Evolutionary conservation across 2,329 filamentous ascomycete genomes (phyloP).

Genomic region (Dactylellina haptotyla): DNA sequence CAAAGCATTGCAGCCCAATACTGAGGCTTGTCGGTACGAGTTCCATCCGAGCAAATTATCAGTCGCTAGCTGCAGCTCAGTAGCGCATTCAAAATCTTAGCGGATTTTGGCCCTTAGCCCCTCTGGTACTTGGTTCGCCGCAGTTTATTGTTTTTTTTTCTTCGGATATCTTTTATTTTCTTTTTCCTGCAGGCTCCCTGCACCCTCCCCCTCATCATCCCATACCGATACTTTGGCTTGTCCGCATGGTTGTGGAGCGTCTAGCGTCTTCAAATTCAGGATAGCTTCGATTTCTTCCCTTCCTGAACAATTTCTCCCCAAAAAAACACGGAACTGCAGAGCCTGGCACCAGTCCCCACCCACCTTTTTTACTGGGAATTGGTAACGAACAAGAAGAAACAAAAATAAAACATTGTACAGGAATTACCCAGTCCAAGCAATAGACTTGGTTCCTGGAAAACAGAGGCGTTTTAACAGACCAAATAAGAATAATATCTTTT

Average conservation of each 20-base stretch:
- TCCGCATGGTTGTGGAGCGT: conserved; percentile 53
- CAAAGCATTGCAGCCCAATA: conserved; percentile 29
- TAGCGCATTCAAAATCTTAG: conserved; percentile 41
- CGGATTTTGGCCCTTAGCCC: conserved; percentile 34
- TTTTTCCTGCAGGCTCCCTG: conserved; percentile 22
- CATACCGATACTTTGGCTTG: conserved; percentile 53
- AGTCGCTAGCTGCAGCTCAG: conserved; percentile 48
- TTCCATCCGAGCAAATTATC: conserved; percentile 54
- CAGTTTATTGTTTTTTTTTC: conserved; percentile 29
- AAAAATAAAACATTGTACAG: conserved; percentile 53
- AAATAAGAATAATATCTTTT: conserved; percentile 46
- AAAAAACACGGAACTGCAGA: conserved; percentile 50
- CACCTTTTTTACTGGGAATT: conserved; percentile 47
- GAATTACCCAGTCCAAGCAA: conserved; percentile 42
- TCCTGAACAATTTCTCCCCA: conserved; percentile 53
- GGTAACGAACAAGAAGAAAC: conserved; percentile 54
- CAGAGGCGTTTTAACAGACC: conserved; percentile 37
- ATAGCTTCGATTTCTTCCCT: conserved; percentile 54
- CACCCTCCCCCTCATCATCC: conserved; percentile 36
- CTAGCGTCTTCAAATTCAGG: conserved; percentile 52
- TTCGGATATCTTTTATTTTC: conserved; percentile 14
- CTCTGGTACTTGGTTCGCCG: conserved; percentile 39
- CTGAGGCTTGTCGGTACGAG: conserved; percentile 48
- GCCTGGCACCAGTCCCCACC: conserved; percentile 39
- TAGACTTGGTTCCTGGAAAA: conserved; percentile 52